A percentile compares a stretch with the other conserved stretches of the same genome.
phyloP scores from a whole-genome alignment of 2,329 filamentous ascomycete genomes.

The Didymosphaeria variabile region DNA sequence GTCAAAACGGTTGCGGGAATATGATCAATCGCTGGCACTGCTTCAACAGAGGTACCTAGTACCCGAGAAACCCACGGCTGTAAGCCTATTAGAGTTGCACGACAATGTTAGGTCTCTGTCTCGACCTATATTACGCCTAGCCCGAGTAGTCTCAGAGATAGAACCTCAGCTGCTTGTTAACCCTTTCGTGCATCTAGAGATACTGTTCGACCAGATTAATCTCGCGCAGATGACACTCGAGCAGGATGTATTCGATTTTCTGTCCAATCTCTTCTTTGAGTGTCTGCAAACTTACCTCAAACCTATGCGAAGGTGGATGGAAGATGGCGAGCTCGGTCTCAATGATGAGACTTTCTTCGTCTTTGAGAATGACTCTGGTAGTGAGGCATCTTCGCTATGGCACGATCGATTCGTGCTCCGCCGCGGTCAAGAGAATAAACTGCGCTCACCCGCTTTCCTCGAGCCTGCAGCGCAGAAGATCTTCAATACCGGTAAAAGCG shows the following conservation, averaged over 20 bases:
- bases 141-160: conserved; percentile 68
- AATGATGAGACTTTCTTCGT: conserved; percentile 81
- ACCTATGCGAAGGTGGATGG: conserved; percentile 86
- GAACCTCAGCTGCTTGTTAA: conserved; percentile 51
- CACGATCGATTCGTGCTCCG: conserved; percentile 75
- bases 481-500: conserved; percentile 87
- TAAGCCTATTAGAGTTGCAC: conserved; percentile 73
- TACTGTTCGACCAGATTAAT: conserved; percentile 76
- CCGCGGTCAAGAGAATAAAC: conserved; percentile 63
- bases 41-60: conserved; percentile 70
- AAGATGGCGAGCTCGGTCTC: conserved; percentile 73
- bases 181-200: conserved; percentile 79
- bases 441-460: conserved; percentile 80
- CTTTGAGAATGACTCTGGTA: conserved; percentile 63
- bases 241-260: conserved; percentile 66
- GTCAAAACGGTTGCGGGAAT: conserved; percentile 62
- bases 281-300: conserved; percentile 85
- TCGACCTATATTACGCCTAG: conserved; percentile 67
- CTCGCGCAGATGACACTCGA: conserved; percentile 75
- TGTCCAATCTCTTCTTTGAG: conserved; percentile 77
- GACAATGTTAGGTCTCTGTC: conserved; percentile 65
- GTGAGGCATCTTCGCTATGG: conserved; percentile 76
- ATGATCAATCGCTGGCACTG: conserved; percentile 67
- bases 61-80: conserved; percentile 61
- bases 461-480: conserved; percentile 74